Percentiles rank a stretch among this genome's conserved stretches.
Conservation (phyloP, 2,329 filamentous ascomycete species). For the Aulographum hederae region DNA sequence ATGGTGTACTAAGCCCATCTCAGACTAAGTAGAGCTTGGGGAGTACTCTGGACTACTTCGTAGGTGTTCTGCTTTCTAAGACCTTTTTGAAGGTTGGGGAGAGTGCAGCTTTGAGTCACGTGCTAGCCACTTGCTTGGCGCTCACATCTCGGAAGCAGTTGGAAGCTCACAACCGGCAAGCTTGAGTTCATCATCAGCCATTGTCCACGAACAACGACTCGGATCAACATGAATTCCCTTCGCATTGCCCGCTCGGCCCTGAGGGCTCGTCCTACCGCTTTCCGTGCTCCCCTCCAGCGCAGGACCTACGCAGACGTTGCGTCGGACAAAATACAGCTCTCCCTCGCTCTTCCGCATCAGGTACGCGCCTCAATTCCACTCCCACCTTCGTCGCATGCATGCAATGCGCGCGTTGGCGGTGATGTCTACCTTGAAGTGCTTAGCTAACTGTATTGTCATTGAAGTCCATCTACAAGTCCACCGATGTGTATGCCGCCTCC, state of each 20-base stretch:
- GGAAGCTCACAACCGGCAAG: too few relatives aligned
- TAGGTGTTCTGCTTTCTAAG: too few relatives aligned
- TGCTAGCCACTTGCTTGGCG: too few relatives aligned
- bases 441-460: neutral
- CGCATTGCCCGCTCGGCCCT: conserved; percentile 82
- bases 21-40: too few relatives aligned
- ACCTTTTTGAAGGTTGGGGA: too few relatives aligned
- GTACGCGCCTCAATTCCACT: conserved; percentile 55
- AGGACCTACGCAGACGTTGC: conserved; percentile 60
- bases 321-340: conserved; percentile 71
- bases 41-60: too few relatives aligned
- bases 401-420: neutral
- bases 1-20: too few relatives aligned
- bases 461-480: conserved; percentile 51
- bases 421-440: conserved; percentile 1
- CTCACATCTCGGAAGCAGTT: too few relatives aligned
- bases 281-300: conserved; percentile 62
- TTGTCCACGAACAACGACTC: too few relatives aligned
- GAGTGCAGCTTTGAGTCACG: too few relatives aligned
- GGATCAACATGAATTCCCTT: conserved; percentile 69
- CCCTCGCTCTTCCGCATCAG: conserved; percentile 93
- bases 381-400: conserved; percentile 1
- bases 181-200: too few relatives aligned
- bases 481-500: conserved; percentile 44
- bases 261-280: conserved; percentile 59